Conservation (phyloP, 768 basidiomycete species). For the Suillus clintonianus region DNA sequence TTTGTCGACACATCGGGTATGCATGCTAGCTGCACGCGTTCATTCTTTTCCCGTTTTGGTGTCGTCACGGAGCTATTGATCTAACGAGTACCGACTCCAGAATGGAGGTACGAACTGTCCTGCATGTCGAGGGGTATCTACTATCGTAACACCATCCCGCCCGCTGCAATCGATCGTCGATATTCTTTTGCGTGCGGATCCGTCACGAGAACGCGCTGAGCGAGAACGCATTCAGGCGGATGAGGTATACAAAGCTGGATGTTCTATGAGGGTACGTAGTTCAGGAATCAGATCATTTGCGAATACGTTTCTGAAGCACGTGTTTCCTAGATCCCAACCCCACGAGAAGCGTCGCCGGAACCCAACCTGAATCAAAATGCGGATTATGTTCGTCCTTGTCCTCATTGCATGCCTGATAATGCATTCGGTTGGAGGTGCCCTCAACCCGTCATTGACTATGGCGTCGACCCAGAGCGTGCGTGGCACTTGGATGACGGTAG, state of each 20-base stretch:
- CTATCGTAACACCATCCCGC: constrained; percentile 70
- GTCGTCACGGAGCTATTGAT: not conserved
- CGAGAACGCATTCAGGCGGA: constrained; percentile 82
- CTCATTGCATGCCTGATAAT: constrained; percentile 72
- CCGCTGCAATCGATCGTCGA: constrained; percentile 74
- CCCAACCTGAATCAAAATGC: constrained; percentile 64
- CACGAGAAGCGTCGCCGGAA: constrained; percentile 76
- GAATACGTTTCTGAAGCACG: not conserved
- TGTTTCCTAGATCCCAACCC: constrained; percentile 63
- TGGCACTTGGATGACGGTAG: constrained; percentile 78
- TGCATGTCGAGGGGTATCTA: constrained; percentile 73
- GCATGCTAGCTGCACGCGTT: not conserved
- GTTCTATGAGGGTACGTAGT: constrained; percentile 59
- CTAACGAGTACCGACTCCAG: constrained; percentile 39
- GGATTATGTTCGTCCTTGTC: constrained; percentile 77
- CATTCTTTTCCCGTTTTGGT: not conserved
- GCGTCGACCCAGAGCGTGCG: constrained; percentile 64
- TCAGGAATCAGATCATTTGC: not conserved
- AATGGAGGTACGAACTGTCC: constrained; percentile 87
- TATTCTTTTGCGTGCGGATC: constrained; percentile 67
- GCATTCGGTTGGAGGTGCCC: constrained; percentile 80
- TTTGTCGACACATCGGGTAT: not conserved
- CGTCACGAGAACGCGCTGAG: constrained; percentile 64
- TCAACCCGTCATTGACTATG: constrained; percentile 76
- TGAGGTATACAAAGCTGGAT: constrained; percentile 68